Evolutionary conservation across 108 stramenopile species (phyloP).

Genomic region (Seminavis robusta): DNA sequence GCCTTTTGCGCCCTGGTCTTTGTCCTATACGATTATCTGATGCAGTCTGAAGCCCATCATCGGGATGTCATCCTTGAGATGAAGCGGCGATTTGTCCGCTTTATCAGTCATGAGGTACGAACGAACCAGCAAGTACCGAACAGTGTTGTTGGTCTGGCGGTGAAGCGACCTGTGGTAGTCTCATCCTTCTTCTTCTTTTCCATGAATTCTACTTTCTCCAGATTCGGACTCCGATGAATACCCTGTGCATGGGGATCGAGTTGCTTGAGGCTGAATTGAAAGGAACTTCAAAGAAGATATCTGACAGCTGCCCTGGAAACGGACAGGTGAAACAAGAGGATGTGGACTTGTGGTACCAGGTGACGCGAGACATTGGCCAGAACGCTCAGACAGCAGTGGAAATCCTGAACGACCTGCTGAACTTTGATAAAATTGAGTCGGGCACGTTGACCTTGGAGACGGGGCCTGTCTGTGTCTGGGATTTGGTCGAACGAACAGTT

Average conservation of each 20-base stretch:
- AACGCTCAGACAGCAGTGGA: constrained; percentile 34
- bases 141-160: too few relatives aligned
- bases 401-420: constrained; percentile 42
- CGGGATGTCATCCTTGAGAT: constrained; percentile 31
- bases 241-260: constrained; percentile 44
- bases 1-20: constrained; percentile 36
- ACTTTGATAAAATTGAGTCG: constrained; percentile 44
- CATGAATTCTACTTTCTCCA: constrained; percentile 9
- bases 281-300: not conserved
- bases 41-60: constrained; percentile 33
- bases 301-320: not conserved
- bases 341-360: constrained; percentile 4
- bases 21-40: constrained; percentile 46
- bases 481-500: constrained; percentile 6
- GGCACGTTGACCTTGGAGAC: constrained; percentile 24
- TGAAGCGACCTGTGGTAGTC: too few relatives aligned
- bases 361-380: constrained; percentile 18
- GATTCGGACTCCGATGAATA: constrained; percentile 43
- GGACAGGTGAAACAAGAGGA: not conserved
- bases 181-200: not conserved
- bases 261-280: constrained; percentile 28
- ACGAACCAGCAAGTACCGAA: too few relatives aligned
- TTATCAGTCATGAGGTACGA: constrained; percentile 49
- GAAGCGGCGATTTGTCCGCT: constrained; percentile 46
- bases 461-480: constrained; percentile 12